Evolutionary conservation across 2,329 filamentous ascomycete species (phyloP), one percentile per base, ranked within the genome.

Genomic region (Fusarium veterinarium): DNA sequence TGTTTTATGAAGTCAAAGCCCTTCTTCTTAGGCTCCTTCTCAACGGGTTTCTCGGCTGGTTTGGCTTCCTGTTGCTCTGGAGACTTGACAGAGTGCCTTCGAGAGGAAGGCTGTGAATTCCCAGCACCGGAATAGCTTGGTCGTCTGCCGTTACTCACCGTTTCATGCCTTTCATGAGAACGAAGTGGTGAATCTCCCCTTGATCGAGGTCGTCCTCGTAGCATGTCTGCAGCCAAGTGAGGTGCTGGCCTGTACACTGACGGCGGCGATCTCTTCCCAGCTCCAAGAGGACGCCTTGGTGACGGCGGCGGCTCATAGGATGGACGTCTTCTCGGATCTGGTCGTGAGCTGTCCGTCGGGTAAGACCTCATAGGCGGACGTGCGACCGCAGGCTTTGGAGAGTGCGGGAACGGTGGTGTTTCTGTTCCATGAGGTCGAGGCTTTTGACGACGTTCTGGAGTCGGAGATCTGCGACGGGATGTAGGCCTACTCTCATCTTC

Each of bases 401-500:
- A 67, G 10, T 33, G 37, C 5, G 25, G 38, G 30, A 52, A 62
- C 8, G 69, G 60, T 8, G 51, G 51, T 40, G 56, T 57, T 13
- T 73, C 65, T 1, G 48, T 17, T 37, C 65, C 71, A 13, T 28
- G 17, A 2, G 58, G 41, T 6, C 64, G 55, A 6, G 49, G 28
- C 13, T 61, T 69, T 13, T 45, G 45, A 16, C 55, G 67, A 19
- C 69, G 52, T 25, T 63, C 57, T 7, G 72, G 67, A 7, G 55
- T 67, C 4, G 53, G 56, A 4, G 75, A 65, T n/a, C 44, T 41
- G 19, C 72, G 49, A 20, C 75, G 68, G 0, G 75, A 75, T 1
- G 62, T 31, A 12, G 69, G 69, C 4, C 74, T 64, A 30, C 62
- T 74, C 1, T 77, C 74, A 25, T 77, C 76, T 8, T 77, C 76